Conservation (phyloP, 306 rosid genomes). For the Citrullus colocynthis region DNA sequence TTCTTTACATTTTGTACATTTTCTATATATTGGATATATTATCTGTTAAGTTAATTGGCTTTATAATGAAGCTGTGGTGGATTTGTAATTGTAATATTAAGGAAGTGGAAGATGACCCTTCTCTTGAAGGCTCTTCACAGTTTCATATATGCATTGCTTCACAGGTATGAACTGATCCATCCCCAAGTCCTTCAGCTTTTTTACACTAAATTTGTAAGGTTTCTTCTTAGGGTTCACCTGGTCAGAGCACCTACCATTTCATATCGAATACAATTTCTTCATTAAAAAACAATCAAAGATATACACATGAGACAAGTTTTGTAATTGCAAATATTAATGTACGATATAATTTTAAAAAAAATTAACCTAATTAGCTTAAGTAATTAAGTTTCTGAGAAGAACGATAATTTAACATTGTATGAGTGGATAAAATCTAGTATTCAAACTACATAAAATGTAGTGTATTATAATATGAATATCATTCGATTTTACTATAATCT, state of each 20-base stretch:
- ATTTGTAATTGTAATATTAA: background rate
- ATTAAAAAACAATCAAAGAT: background rate
- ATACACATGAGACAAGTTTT: background rate
- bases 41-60: background rate
- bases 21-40: background rate
- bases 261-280: background rate
- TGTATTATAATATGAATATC: no score
- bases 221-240: conserved; percentile 59
- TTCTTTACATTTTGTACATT: background rate
- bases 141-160: conserved; percentile 65
- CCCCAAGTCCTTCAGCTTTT: conserved; percentile 65
- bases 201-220: conserved; percentile 56
- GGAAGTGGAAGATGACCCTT: conserved; percentile 62
- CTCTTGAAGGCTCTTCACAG: conserved; percentile 74
- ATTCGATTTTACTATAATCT: no score
- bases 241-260: conserved; percentile 55
- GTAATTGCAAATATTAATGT: no score
- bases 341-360: no score
- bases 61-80: background rate
- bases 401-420: no score
- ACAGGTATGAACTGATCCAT: conserved; percentile 51
- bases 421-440: no score
- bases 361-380: no score
- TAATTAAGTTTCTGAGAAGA: no score
- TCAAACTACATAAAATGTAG: no score